Evolutionary conservation across 108 stramenopile genomes (phyloP), one percentile per base, ranked within the genome.

Genomic region (Pseudonitzschia delicatissima): DNA sequence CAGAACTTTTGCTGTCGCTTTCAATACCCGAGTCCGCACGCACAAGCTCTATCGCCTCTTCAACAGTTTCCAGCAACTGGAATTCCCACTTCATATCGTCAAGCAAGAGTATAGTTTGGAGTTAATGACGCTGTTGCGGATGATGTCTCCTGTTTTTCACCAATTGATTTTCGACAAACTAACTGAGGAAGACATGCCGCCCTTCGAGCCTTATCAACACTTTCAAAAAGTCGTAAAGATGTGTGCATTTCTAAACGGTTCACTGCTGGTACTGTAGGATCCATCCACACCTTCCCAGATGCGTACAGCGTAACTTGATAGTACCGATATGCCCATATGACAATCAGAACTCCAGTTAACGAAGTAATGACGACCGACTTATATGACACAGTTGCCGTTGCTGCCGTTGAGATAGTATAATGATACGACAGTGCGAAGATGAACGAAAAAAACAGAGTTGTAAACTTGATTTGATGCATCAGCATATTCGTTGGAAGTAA

Each of bases 271-370:
- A 75, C 27, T n/a, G 26, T 47, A 7, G 83, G 83, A 75, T 84
- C 77, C 83, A 84, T 84, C 83, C 83, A 84, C 6, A 67, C 65
- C 51, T 75, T 75, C 26, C 64, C 74, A 8, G 31, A 26, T 1
- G 58, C 35, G 47, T 18, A 63, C 5, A 74, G 34, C n/a, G 64
- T 36, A 6, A 34, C 25, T 13, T 11, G 13, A 39, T 52, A 50
- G n/a, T 59, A 66, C 57, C 47, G 66, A 17, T 18, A 66, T 15
- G 34, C 29, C 65, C 66, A 73, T 21, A 34, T 36, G 4, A 18
- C 6, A 32, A 17, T 20, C 9, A 52, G 31, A 5, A 21, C 27
- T 21, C 1, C 23, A 2, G 20, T 26, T 20, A 0, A 26, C 2
- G 27, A 6, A 18, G 28, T 7, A 4, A 49, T 2, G 4, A 45